A percentile compares a stretch with the other conserved stretches of the same genome.
These are phyloP conservation scores for Wickerhamomyces canadensis DNA, from an alignment of 805 yeast species.

Conservation along the genomic window DNA sequence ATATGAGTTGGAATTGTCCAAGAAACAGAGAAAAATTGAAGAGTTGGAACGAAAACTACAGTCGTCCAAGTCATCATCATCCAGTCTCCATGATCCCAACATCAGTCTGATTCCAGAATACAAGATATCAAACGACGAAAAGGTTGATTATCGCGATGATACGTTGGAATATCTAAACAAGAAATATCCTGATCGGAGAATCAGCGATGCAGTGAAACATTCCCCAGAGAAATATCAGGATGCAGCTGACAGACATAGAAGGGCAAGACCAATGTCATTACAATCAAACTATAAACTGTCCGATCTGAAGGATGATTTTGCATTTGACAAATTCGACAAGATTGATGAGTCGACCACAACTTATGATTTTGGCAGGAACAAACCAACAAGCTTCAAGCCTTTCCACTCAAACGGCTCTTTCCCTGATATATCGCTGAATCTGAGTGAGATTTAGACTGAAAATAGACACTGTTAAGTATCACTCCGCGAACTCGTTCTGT, in stretches of 20 bases:
- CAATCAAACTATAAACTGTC: neutral
- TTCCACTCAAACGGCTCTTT: neutral
- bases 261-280: neutral
- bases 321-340: neutral
- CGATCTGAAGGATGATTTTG: neutral
- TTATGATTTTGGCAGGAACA: neutral
- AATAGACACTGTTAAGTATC: no score
- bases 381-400: neutral
- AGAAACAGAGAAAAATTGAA: conserved; percentile 22
- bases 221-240: conserved; percentile 1
- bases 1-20: conserved; percentile 19
- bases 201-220: neutral
- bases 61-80: neutral
- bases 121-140: neutral
- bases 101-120: conserved; percentile 4
- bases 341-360: conserved; percentile 1
- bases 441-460: neutral
- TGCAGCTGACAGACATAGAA: neutral
- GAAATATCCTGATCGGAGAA: conserved; percentile 2
- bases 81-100: neutral
- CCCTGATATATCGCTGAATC: neutral
- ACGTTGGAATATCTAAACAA: conserved; percentile 4
- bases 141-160: neutral
- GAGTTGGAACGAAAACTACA: conserved; percentile 23
- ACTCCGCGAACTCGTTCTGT: no score